Evolutionary conservation across 108 stramenopile genomes (phyloP), one percentile per base, ranked within the genome.

Genomic region (Nannochloropsis salina): DNA sequence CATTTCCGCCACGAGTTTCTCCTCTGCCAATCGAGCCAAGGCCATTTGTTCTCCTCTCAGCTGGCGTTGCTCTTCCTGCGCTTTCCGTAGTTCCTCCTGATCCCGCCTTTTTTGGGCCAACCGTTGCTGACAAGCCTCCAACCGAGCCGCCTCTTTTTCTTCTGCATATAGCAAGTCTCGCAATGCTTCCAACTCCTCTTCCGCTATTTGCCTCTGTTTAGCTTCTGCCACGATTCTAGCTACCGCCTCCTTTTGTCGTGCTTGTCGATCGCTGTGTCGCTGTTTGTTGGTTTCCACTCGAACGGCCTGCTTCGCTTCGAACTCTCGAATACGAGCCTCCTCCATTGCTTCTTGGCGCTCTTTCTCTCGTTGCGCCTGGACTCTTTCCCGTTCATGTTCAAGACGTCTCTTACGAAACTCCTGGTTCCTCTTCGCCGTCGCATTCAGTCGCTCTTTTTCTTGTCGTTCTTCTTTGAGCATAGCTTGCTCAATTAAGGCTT

Each of bases 1-100:
- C 61, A 74, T 74, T n/a, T 74, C 61, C 61, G 61, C 61, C 61
- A 74, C 61, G 20, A 74, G 1, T n/a, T 74, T 74, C 61, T 74
- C 61, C 61, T 74, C 61, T n/a, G 20, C n/a, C 61, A 74, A 15
- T n/a, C 61, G 61, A 3, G 15, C 61, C 61, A 4, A 74, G 61
- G 61, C 61, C 3, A 74, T n/a, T 74, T 74, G 61, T n/a, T n/a
- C 20, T 15, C 20, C 61, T 6, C n/a, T 74, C 20, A 74, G 61
- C 61, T n/a, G 4, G n/a, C 15, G 2, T 74, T 74, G 61, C 61
- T 74, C 61, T n/a, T 74, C 61, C 61, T 74, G 61, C 20, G 61
- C 61, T 15, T 8, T 15, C 15, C 6, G 61, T 15, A 74, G 61
- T 15, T 74, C 61, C 4, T 74, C 61, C n/a, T 8, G 61, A 74